Conservation (phyloP, 257 asterid genomes). For the Capsicum pubescens region DNA sequence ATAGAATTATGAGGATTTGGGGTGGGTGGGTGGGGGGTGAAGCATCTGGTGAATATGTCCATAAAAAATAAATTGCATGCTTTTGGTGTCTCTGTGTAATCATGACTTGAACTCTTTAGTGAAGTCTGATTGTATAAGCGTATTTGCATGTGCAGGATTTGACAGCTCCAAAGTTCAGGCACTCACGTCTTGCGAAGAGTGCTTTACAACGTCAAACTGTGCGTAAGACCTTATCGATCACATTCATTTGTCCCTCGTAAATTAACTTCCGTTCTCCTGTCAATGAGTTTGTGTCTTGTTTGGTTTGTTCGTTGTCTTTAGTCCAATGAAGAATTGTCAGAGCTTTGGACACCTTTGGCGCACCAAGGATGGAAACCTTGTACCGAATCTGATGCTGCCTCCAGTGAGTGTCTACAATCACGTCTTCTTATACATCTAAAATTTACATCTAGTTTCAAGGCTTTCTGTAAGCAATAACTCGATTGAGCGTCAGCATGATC, state of each 20-base stretch:
- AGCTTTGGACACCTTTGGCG: conserved; percentile 80
- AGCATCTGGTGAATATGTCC: not conserved
- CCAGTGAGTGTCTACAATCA: conserved; percentile 51
- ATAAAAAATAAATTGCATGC: not conserved
- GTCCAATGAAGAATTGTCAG: conserved; percentile 59
- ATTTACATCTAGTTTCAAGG: not conserved
- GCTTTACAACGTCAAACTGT: conserved; percentile 80
- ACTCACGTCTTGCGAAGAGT: conserved; percentile 75
- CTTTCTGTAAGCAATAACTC: not conserved
- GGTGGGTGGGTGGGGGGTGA: too few relatives aligned
- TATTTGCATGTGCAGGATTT: conserved; percentile 61
- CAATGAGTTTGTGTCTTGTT: not conserved
- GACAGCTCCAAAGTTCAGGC: conserved; percentile 91
- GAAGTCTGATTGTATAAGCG: not conserved
- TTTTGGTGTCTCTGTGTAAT: not conserved
- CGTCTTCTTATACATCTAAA: conserved; percentile 1
- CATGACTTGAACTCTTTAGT: not conserved
- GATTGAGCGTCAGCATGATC: not conserved
- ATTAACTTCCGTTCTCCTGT: not conserved
- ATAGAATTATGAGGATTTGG: too few relatives aligned
- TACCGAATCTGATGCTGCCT: conserved; percentile 34
- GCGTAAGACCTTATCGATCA: conserved; percentile 43
- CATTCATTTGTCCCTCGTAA: conserved; percentile 19
- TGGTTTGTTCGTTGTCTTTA: conserved; percentile 38
- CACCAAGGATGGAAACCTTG: conserved; percentile 70